Evolutionary conservation across 257 asterid genomes (phyloP), one percentile per base, ranked within the genome.

Genomic region (Solanum sparsipilum): DNA sequence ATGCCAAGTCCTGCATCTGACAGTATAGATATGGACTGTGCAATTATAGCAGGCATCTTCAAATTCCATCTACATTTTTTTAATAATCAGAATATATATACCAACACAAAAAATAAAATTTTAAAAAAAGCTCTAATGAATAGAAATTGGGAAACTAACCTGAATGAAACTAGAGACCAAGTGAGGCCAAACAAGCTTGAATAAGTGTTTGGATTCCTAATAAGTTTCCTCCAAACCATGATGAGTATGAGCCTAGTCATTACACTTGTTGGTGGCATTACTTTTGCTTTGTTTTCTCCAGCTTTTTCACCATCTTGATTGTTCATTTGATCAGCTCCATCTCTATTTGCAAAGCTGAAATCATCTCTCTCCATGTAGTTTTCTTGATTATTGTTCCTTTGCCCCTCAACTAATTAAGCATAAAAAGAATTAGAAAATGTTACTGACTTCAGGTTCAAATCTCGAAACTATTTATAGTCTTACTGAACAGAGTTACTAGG

Each of bases 1-100:
- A 97, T 97, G 85, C 99, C 99, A 81, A 97, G 98, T 13, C 99
- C 99, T 90, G 99, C 99, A 93, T 97, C 98, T 75, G 99, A 97
- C 89, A 97, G 95, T 78, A 97, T 97, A 15, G 99, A 91, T 84
- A 97, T 97, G 87, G 99, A 97, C 88, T 93, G 91, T 78, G 98
- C 97, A 92, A 97, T 89, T 44, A 97, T 93, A 44, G 96, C 98
- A 87, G 99, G 99, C 99, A 97, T 97, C 90, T 93, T 91, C 87
- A 97, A 91, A 90, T 97, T 92, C 99, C 99, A 97, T 93, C 99
- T 97, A 89, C 60, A 84, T 65, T 41, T 41, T 18, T 39, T 27
- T 16, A 46, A 27, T 9, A 81, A 46, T 81, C 85, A 46, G 85
- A 46, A 46, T 44, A 27, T 79, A 29, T 34, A 34, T 34, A 34